Base-by-base conservation (phyloP, 352 stramenopile species). In the Phytophthora megakarya region DNA sequence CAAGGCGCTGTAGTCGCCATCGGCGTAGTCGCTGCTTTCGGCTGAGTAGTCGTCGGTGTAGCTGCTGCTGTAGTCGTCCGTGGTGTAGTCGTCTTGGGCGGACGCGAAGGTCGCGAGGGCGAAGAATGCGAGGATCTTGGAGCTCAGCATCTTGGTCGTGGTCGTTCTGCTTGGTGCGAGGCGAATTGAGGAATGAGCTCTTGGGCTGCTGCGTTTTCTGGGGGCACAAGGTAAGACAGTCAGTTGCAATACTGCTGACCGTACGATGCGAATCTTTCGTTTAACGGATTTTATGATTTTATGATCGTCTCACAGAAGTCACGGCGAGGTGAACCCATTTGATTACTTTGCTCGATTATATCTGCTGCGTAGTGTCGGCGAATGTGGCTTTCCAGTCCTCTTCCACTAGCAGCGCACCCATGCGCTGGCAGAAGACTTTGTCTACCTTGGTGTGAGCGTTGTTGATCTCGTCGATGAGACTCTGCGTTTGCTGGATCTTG, bases 381-480 rank as follows among this genome's bases (percentile, higher is more conserved):
- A 59, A 69, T 2, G 52, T 63, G 42, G 67, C 51, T 44, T 81
- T 76, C 73, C 73, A 78, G 45, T 76, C 70, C 22, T 39, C 35
- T 23, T 57, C 63, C 56, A 71, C 23, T 3, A 67, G 38, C 35
- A 59, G 6, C 15, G 30, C 4, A 57, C 62, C 62, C 48, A 70
- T 54, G 57, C 42, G 9, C 25, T 80, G 48, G 38, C 56, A 67
- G 25, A 68, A 70, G 2, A 67, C 18, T 35, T 70, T 72, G 47
- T 67, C 35, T 16, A 67, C 43, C 23, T 43, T 65, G 45, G 43
- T 50, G 47, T 70, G 62, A 15, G 43, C 61, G 18, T 66, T 53
- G 16, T 50, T 50, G 18, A 71, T 48, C 15, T 22, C 54, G 42
- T 64, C 54, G 13, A 83, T 13, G 16, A 72, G 19, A 1, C 32